Evolutionary conservation across 345 rosid genomes (phyloP).

Genomic region (Geranium rotundifolium): DNA sequence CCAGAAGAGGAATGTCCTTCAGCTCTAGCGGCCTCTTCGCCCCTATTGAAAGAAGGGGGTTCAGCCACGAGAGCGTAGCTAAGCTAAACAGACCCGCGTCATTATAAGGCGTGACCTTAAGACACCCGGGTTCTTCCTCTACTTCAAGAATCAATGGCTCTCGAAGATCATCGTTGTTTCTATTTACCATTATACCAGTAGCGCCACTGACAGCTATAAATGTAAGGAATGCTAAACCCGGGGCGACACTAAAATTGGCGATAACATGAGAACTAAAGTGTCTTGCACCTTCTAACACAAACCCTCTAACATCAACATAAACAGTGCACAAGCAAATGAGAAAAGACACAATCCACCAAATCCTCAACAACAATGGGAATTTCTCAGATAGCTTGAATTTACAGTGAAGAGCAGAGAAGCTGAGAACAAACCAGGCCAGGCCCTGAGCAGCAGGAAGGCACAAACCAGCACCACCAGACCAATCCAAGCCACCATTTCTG

Average conservation of each 20-base stretch:
- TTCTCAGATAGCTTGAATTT: slow-evolving; percentile 65
- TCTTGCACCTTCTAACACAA: slow-evolving; percentile 39
- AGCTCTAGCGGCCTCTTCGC: slow-evolving; percentile 94
- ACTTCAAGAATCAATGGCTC: slow-evolving; percentile 29
- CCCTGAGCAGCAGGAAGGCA: slow-evolving; percentile 50
- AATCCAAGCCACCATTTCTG: slow-evolving; percentile 39
- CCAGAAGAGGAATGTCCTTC: slow-evolving; percentile 94
- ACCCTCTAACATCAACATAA: slow-evolving; percentile 58
- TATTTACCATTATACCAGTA: slow-evolving; percentile 67
- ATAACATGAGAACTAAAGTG: slow-evolving; percentile 53
- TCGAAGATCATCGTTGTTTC: slow-evolving; percentile 21
- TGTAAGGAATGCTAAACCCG: slow-evolving; percentile 78
- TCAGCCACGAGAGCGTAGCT: slow-evolving; percentile 87
- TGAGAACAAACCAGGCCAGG: slow-evolving; percentile 77
- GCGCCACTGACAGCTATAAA: slow-evolving; percentile 61
- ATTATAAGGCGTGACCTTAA: slow-evolving; percentile 66
- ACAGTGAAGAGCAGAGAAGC: slow-evolving; percentile 67
- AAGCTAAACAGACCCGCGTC: slow-evolving; percentile 70
- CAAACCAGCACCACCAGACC: slow-evolving; percentile 17
- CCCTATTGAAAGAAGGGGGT: slow-evolving; percentile 84
- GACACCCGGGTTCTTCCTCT: slow-evolving; percentile 74
- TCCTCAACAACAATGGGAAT: slow-evolving; percentile 63
- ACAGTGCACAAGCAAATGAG: slow-evolving; percentile 50
- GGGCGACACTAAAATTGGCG: slow-evolving; percentile 66
- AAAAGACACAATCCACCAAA: slow-evolving; percentile 84